A percentile compares a stretch with the other conserved stretches of the same genome.
Evolutionary conservation across 1,284 basidiomycete genomes (phyloP).

Genomic region (Athelia psychrophila): DNA sequence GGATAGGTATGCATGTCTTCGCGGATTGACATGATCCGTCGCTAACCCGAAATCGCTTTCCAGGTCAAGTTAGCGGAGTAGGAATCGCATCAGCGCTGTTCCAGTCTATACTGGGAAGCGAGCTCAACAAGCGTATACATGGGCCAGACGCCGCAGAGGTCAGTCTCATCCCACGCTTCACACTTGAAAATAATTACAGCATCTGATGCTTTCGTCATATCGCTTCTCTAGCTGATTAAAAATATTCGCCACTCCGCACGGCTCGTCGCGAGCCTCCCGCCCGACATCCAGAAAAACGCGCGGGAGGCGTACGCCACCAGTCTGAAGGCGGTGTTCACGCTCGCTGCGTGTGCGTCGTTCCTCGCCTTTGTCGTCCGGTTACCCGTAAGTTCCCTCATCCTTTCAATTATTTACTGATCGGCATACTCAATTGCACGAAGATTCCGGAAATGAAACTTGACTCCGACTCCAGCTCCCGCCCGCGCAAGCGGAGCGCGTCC

Average conservation of each 20-base stretch:
- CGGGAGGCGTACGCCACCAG: slow-evolving; percentile 69
- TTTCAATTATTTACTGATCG: background rate
- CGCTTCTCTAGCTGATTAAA: slow-evolving; percentile 49
- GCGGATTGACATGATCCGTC: background rate
- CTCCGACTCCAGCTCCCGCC: too few species aligned
- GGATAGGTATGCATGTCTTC: slow-evolving; percentile 46
- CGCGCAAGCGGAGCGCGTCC: slow-evolving; percentile 4
- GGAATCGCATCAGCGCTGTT: slow-evolving; percentile 78
- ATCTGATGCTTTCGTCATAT: background rate
- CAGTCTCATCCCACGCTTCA: slow-evolving; percentile 9
- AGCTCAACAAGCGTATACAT: slow-evolving; percentile 63
- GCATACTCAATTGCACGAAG: slow-evolving; percentile 25
- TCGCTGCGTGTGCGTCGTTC: slow-evolving; percentile 64
- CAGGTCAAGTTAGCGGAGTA: slow-evolving; percentile 83
- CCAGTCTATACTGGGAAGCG: slow-evolving; percentile 62
- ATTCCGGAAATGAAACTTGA: slow-evolving; percentile 62
- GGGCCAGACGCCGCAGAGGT: slow-evolving; percentile 61
- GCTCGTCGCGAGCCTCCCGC: slow-evolving; percentile 57
- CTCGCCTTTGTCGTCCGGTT: slow-evolving; percentile 63
- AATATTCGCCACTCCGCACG: slow-evolving; percentile 71
- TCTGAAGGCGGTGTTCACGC: slow-evolving; percentile 69
- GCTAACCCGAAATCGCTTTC: background rate
- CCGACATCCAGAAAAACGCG: slow-evolving; percentile 60
- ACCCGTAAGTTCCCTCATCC: slow-evolving; percentile 43
- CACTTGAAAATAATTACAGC: too few species aligned